Conservation (phyloP, 2,329 filamentous ascomycete genomes). For the Ophiostoma populinum region DNA sequence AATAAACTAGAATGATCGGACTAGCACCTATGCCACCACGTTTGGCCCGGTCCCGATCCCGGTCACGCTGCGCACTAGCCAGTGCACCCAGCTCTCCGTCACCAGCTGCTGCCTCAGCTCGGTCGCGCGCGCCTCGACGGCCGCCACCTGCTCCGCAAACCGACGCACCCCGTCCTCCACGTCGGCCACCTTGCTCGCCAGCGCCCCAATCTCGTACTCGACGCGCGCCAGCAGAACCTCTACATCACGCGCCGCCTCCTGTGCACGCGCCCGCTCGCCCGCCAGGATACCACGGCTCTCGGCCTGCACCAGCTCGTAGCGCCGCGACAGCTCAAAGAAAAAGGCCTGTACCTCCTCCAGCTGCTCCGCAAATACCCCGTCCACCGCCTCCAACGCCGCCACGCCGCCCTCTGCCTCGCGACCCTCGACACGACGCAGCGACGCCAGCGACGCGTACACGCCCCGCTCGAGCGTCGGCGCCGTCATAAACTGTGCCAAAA, state of each 20-base stretch:
- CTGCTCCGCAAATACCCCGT: constrained; percentile 43
- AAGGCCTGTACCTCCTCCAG: constrained; percentile 47
- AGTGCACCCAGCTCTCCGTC: constrained; percentile 46
- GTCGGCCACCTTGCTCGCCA: constrained; percentile 69
- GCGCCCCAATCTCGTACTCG: constrained; percentile 74
- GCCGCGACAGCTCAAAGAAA: constrained; percentile 53
- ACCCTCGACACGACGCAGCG: constrained; percentile 33
- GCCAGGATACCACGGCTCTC: constrained; percentile 51
- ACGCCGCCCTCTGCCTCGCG: constrained; percentile 47
- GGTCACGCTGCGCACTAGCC: constrained; percentile 43
- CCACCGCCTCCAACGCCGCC: constrained; percentile 36
- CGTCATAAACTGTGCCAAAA: constrained; percentile 19
- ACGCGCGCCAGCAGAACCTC: constrained; percentile 69
- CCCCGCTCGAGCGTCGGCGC: constrained; percentile 36
- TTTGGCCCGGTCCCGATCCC: constrained; percentile 44
- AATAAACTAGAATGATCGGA: not conserved
- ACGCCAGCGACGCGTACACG: constrained; percentile 34
- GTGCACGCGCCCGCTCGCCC: constrained; percentile 50
- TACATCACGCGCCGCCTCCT: constrained; percentile 59
- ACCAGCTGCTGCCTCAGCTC: constrained; percentile 45
- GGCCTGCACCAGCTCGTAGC: constrained; percentile 50
- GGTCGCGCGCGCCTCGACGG: constrained; percentile 47
- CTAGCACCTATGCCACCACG: no score
- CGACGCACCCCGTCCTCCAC: constrained; percentile 68
- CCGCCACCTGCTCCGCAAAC: constrained; percentile 62